These are phyloP conservation scores for Metschnikowia gruessii DNA, from an alignment of 805 yeast genomes.

Conservation along the genomic window DNA sequence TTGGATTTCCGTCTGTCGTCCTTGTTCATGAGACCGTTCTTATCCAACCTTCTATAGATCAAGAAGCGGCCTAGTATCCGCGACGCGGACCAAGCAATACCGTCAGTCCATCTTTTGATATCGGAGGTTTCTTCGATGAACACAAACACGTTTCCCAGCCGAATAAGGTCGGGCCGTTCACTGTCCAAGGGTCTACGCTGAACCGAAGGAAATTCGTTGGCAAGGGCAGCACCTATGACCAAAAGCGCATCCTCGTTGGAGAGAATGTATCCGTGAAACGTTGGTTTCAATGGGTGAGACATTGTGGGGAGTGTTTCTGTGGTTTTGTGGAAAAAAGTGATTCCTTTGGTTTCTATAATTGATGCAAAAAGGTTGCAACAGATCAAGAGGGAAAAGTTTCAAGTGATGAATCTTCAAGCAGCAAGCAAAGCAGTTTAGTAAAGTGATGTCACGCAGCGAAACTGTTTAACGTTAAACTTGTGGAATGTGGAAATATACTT, in stretches of 20 bases:
- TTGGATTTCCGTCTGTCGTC: conserved; percentile 43
- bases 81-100: conserved; percentile 92
- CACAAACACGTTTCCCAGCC: conserved; percentile 78
- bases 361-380: no score
- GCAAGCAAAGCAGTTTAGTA: no score
- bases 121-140: conserved; percentile 80
- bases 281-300: conserved; percentile 10
- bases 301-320: no score
- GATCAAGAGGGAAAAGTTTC: no score
- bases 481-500: no score
- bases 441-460: no score
- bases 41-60: conserved; percentile 67
- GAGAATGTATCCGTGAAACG: conserved; percentile 62
- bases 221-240: conserved; percentile 74
- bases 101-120: conserved; percentile 95
- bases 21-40: conserved; percentile 38
- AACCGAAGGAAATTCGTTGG: conserved; percentile 57
- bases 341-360: no score
- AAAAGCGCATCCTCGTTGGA: conserved; percentile 81
- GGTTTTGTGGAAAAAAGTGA: no score
- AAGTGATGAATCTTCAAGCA: no score
- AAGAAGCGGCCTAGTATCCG: conserved; percentile 82
- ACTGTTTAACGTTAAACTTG: no score
- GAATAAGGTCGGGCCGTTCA: conserved; percentile 63
- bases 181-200: conserved; percentile 79